Evolutionary conservation across 1,284 basidiomycete genomes (phyloP), one percentile per base, ranked within the genome.

Genomic region (Malassezia arunalokei): DNA sequence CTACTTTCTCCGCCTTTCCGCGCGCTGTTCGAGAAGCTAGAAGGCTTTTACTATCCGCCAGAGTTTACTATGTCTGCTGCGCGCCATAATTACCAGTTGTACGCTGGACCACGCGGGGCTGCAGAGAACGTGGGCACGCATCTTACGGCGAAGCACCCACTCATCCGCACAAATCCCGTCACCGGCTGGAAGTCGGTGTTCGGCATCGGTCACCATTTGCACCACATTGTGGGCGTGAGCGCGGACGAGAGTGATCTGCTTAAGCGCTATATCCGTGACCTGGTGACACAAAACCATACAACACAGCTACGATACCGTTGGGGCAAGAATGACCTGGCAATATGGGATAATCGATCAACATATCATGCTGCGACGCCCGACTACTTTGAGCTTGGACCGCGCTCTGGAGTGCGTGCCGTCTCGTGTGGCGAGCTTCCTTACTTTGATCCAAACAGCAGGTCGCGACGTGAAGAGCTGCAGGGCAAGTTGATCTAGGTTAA

Each of bases 141-240:
- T 37, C 74, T 86, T 35, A 75, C 74, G 9, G 79, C 83, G 1
- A 71, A 79, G 28, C 83, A 84, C 52, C 76, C 76, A 2, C 40
- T 65, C n/a, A 41, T 65, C 12, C 55, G 62, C 17, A 61, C 62
- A 1, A 76, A 81, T 63, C 80, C 81, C 5, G 79, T 83, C 3
- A 84, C 83, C 0, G 83, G 83, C 3, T 83, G 78, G 77, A 82
- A 83, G 65, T 74, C 55, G 6, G 70, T 84, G 28, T 84, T 81
- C 62, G 81, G 84, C 49, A 83, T 84, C 76, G 63, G 68, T 40
- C 75, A 73, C 71, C 78, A 57, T 41, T 74, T 62, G 15, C 79
- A 77, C 58, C 77, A 78, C 32, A 82, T 85, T 64, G 71, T 80
- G 40, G 82, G 81, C 63, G 75, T 85, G 37, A 76, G 77, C 4